Evolutionary conservation across 768 basidiomycete genomes (phyloP), one percentile per base, ranked within the genome.

Genomic region (Phlebiopsis flavidoalba): DNA sequence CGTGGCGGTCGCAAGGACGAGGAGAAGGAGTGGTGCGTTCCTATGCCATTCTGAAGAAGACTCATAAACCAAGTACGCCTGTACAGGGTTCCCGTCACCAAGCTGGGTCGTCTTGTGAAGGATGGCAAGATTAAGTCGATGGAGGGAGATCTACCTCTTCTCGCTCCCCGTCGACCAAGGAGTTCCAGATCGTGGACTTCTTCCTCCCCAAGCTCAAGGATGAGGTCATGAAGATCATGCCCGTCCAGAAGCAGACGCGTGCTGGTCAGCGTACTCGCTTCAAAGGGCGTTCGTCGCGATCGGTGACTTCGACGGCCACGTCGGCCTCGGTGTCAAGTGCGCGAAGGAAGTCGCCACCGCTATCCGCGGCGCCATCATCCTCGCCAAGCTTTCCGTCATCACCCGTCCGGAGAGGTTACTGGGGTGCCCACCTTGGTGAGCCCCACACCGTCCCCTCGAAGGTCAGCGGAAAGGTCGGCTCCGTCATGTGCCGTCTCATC

Each of bases 61-160:
- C 56, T 47, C 65, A 55, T 61, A 62, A n/a, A 17, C 43, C 40
- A 50, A 52, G 52, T 63, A 43, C n/a, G 14, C 48, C 19, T 19
- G 14, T 60, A 3, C 68, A 95, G 93, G 95, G 87, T 88, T 63
- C 96, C 97, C 69, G 95, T 98, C 77, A 98, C 97, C 75, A 99
- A 98, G 77, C 91, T 99, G 67, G 97, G 97, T 63, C 95, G 97
- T 77, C 86, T 99, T 72, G 95, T 98, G 49, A 98, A 97, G 80
- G 97, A 98, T 70, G 96, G 96, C 68, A 98, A 98, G 81, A 98
- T 99, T 82, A 98, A 96, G 80, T 97, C 95, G 52, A 95, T 99
- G 86, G 97, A 99, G 75, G n/a, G 97, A 99, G 75, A 98, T 98
- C 78, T 99, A 98, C 80, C 95, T 99, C 73, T 99, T 98, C 88